Base-by-base conservation (phyloP, 352 stramenopile species). In the Pythium periplocum region DNA sequence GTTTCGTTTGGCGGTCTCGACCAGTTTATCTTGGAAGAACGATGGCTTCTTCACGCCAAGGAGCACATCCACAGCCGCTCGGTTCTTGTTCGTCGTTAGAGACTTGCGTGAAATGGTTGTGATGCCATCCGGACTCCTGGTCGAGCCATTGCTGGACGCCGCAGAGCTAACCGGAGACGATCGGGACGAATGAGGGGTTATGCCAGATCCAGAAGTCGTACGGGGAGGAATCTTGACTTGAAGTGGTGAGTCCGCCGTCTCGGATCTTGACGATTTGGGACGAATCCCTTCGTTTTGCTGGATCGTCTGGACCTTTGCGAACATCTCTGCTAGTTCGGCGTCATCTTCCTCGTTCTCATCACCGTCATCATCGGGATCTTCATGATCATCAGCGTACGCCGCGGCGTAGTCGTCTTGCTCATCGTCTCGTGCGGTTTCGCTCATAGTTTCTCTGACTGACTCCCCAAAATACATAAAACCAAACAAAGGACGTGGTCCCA, bases 291-390 rank as follows among this genome's bases (percentile, higher is more conserved):
- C 69, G 1, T 60, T 52, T 41, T 80, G 66, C 42, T 88, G 78
- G 41, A 91, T 79, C 2, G 57, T 86, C 44, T 86, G 62, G 6
- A 87, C 75, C 55, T 88, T 92, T 39, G 81, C 75, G 33, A 91
- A 75, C 78, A 89, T 87, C 26, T 75, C 73, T 6, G 78, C 75
- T 3, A 89, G 64, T 42, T 90, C 77, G 11, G 59, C 69, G n/a
- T 73, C 75, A 33, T 84, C 69, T 37, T 75, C 73, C 12, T 81
- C 63, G 26, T 74, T 53, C 1, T 60, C 61, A 4, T 76, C 65
- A 26, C 71, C 64, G 39, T 72, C 51, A 2, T 60, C 57, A 4
- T 73, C 60, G 33, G 43, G 44, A 12, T 51, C 51, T 9, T 3
- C 40, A 36, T 49, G 31, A 7, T 73, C 50, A 48, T 87, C 71